A percentile compares a stretch with the other conserved stretches of the same genome.
phyloP scores from a whole-genome alignment of 176 grass and related monocot genomes.

The Hyparrhenia diplandra region DNA sequence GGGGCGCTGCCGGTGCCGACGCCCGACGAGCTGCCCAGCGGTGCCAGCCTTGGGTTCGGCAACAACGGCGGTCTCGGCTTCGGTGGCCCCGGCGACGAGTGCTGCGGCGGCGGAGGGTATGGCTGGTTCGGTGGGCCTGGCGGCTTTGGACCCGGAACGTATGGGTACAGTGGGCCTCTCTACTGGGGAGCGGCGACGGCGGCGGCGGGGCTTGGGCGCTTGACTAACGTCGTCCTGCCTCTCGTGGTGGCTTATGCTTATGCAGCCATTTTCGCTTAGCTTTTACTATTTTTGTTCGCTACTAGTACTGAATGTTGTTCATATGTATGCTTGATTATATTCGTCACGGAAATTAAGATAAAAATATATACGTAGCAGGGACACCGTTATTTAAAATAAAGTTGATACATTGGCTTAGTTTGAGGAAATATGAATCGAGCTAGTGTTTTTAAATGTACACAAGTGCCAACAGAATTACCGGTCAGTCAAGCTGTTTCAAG shows the following conservation, averaged over 20 bases:
- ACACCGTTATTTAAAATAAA: too few species aligned
- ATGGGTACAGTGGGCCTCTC: conserved; percentile 18
- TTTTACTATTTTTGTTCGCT: not conserved
- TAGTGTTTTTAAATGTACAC: too few species aligned
- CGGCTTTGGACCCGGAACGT: not conserved
- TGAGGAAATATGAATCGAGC: too few species aligned
- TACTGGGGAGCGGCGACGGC: conserved; percentile 21
- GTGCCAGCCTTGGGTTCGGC: not conserved
- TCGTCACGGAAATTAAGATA: too few species aligned
- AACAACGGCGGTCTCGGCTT: not conserved
- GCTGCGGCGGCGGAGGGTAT: conserved; percentile 25
- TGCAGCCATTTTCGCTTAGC: not conserved
- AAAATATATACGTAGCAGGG: too few species aligned
- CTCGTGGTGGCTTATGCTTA: not conserved
- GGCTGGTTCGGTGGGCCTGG: conserved; percentile 27
- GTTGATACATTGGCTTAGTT: too few species aligned
- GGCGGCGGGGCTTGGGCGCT: not conserved
- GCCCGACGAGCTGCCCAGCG: conserved; percentile 13
- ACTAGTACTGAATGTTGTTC: too few species aligned
- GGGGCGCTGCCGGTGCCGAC: conserved; percentile 31
- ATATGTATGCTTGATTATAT: too few species aligned
- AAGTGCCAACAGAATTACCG: too few species aligned
- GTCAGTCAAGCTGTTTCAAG: too few species aligned
- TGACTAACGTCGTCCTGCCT: not conserved
- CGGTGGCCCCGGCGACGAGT: not conserved